Conservation (phyloP, 306 rosid genomes). For the Vigna reflexopilosa region DNA sequence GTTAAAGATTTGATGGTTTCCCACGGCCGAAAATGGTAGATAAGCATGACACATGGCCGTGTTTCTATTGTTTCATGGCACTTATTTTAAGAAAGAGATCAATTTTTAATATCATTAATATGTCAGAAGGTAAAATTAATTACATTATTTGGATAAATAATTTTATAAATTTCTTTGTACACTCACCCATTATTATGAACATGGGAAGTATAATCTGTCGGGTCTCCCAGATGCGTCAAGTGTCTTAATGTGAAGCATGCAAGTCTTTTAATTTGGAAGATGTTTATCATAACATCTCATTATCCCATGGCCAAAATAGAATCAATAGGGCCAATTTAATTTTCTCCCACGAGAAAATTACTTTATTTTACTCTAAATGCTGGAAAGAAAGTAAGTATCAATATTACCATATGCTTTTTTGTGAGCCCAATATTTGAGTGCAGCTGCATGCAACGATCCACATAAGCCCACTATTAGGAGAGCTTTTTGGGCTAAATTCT, state of each 20-base stretch:
- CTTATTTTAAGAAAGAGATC: conserved; percentile 11
- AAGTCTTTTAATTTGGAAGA: not conserved
- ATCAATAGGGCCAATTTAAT: not conserved
- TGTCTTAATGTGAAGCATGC: conserved; percentile 2
- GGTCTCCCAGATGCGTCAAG: not conserved
- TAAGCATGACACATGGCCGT: conserved; percentile 20
- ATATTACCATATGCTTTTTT: conserved; percentile 33
- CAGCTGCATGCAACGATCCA: conserved; percentile 38
- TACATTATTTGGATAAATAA: not conserved
- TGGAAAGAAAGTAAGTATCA: not conserved
- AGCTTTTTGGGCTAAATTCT: conserved; percentile 32
- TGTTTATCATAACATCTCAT: not conserved
- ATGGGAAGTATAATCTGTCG: not conserved
- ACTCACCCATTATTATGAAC: not conserved
- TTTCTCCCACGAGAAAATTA: not conserved
- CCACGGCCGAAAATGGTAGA: conserved; percentile 22
- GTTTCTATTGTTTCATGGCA: conserved; percentile 11
- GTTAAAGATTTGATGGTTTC: conserved; percentile 21
- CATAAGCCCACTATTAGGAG: conserved; percentile 35
- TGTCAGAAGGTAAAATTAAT: conserved; percentile 1
- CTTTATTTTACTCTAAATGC: not conserved
- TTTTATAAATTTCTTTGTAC: not conserved
- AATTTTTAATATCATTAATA: conserved; percentile 23
- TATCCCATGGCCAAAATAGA: not conserved
- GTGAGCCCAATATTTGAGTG: conserved; percentile 39